phyloP scores from a whole-genome alignment of 768 basidiomycete species.

The Boletus sp. region DNA sequence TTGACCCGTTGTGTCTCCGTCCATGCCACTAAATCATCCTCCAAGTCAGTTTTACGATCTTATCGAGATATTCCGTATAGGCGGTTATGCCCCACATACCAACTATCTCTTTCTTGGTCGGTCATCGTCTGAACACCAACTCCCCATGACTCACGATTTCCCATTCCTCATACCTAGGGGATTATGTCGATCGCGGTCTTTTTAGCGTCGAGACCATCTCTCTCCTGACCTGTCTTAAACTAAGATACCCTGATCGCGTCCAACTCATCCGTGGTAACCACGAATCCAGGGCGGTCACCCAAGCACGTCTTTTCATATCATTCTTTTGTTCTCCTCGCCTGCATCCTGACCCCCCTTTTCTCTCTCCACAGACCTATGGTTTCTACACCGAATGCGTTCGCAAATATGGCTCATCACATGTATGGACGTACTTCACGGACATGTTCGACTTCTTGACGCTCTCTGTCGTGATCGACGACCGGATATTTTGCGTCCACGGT shows the following conservation, averaged over 20 bases:
- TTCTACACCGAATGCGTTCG: conserved; percentile 98
- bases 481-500: conserved; percentile 98
- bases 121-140: conserved; percentile 24
- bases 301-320: conserved; percentile 54
- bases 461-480: conserved; percentile 97
- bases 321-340: background rate
- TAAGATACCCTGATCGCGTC: conserved; percentile 94
- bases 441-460: conserved; percentile 99
- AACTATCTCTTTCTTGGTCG: conserved; percentile 97
- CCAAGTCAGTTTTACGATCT: conserved; percentile 98
- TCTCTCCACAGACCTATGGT: conserved; percentile 77
- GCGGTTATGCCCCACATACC: conserved; percentile 92
- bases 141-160: conserved; percentile 6
- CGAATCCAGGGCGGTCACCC: conserved; percentile 96
- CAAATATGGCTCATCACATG: conserved; percentile 93
- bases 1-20: conserved; percentile 2
- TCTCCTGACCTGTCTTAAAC: conserved; percentile 92
- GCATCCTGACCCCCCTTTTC: conserved; percentile 17
- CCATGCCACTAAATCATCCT: conserved; percentile 34
- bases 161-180: conserved; percentile 52
- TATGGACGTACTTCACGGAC: conserved; percentile 99
- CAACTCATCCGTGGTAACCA: conserved; percentile 98
- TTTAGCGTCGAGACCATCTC: conserved; percentile 99
- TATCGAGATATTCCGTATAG: conserved; percentile 98
- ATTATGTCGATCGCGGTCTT: conserved; percentile 97